phyloP scores from a whole-genome alignment of 208 protist genomes.

The Naegleria gruberi region DNA sequence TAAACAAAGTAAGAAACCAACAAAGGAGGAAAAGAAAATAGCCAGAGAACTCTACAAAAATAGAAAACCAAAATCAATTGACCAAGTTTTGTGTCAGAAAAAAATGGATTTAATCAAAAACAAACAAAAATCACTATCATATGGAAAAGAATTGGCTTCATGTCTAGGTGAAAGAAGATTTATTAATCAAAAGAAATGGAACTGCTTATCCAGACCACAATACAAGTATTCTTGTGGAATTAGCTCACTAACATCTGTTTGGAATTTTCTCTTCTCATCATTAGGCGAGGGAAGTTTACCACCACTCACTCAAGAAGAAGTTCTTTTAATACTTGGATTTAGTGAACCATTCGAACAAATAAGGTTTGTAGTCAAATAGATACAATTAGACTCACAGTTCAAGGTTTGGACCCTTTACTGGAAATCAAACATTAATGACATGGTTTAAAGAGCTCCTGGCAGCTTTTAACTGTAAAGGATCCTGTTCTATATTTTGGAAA shows the following conservation, averaged over 20 bases:
- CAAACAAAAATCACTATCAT: not conserved
- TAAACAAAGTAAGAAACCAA: not conserved
- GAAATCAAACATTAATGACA: conserved; percentile 70
- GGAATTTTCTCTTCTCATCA: conserved; percentile 70
- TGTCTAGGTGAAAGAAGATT: not conserved
- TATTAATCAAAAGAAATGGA: not conserved
- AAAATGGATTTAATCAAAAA: not conserved
- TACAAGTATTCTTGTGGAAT: conserved; percentile 78
- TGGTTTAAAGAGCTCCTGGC: conserved; percentile 78
- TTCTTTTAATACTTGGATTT: not conserved
- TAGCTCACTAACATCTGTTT: conserved; percentile 66
- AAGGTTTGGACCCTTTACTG: conserved; percentile 74
- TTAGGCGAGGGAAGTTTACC: not conserved
- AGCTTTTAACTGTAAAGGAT: conserved; percentile 48
- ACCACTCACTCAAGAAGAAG: not conserved
- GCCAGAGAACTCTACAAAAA: not conserved
- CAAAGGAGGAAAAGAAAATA: not conserved
- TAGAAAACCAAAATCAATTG: not conserved
- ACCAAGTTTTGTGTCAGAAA: not conserved
- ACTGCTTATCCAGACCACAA: conserved; percentile 38
- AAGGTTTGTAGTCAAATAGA: conserved; percentile 50
- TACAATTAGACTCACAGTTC: conserved; percentile 76
- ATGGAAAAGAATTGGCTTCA: not conserved
- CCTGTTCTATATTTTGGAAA: conserved; percentile 71
- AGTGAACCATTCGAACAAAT: conserved; percentile 30